Percentiles rank a stretch among this genome's conserved stretches.
Conservation (phyloP, 495 filamentous ascomycete genomes). For the Bombardia bombarda region DNA sequence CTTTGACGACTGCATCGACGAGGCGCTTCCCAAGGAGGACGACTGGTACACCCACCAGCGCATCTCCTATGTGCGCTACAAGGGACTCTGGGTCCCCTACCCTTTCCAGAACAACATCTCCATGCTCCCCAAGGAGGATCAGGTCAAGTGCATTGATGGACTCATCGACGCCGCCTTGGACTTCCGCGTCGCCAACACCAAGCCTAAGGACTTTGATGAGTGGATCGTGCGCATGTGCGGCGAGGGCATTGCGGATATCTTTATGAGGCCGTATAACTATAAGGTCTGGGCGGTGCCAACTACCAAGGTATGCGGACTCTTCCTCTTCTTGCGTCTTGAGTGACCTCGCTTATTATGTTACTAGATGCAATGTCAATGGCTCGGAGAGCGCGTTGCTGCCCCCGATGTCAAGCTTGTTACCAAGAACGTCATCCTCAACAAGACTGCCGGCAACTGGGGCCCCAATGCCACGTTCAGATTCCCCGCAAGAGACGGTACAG, state of each 20-base stretch:
- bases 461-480: conserved; percentile 98
- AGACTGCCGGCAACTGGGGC: conserved; percentile 96
- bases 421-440: conserved; percentile 90
- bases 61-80: conserved; percentile 98
- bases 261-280: conserved; percentile 99
- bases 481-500: conserved; percentile 89
- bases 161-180: conserved; percentile 94
- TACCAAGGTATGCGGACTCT: conserved; percentile 65
- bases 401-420: conserved; percentile 94
- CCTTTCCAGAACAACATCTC: conserved; percentile 99
- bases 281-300: conserved; percentile 99
- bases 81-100: conserved; percentile 93
- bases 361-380: conserved; percentile 99
- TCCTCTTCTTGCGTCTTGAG: not conserved
- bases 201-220: conserved; percentile 95
- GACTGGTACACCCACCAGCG: conserved; percentile 99
- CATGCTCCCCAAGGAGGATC: conserved; percentile 94
- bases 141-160: conserved; percentile 90
- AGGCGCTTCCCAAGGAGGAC: conserved; percentile 84
- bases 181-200: conserved; percentile 73
- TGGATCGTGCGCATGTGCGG: conserved; percentile 96
- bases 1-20: conserved; percentile 97
- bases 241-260: conserved; percentile 81
- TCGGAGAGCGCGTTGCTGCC: conserved; percentile 96
- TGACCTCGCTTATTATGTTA: conserved; percentile 2